Conservation (phyloP, 345 rosid species). For the Bruguiera parviflora region DNA sequence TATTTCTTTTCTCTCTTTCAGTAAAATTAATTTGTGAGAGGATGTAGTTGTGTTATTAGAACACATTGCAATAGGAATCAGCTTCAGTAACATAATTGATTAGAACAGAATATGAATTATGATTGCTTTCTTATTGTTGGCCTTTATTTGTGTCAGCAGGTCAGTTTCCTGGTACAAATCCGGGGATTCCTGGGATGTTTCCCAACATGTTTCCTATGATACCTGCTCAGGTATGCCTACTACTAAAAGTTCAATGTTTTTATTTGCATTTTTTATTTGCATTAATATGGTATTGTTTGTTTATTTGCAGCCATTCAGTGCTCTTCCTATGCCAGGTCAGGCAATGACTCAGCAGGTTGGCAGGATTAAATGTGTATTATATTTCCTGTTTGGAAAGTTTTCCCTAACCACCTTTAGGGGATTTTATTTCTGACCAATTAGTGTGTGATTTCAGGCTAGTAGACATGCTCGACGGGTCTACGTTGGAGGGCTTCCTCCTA, state of each 20-base stretch:
- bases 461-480: slow-evolving; percentile 98
- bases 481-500: slow-evolving; percentile 96
- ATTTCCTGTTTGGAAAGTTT: background rate
- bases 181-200: slow-evolving; percentile 74
- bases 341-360: slow-evolving; percentile 98
- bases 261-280: slow-evolving; percentile 15
- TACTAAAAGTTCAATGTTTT: background rate
- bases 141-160: slow-evolving; percentile 39
- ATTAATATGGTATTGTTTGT: slow-evolving; percentile 16
- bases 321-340: slow-evolving; percentile 85
- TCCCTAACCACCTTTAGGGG: too few species aligned
- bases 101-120: slow-evolving; percentile 6
- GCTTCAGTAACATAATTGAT: background rate
- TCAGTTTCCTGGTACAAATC: slow-evolving; percentile 66
- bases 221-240: slow-evolving; percentile 60
- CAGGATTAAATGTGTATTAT: background rate
- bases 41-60: slow-evolving; percentile 11
- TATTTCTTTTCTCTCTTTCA: slow-evolving; percentile 27
- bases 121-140: slow-evolving; percentile 18
- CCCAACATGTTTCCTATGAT: slow-evolving; percentile 70
- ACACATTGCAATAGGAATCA: slow-evolving; percentile 17
- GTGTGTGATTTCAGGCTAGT: slow-evolving; percentile 58
- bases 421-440: background rate
- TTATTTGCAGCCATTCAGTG: slow-evolving; percentile 55
- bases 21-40: slow-evolving; percentile 21